Conservation (phyloP, 495 filamentous ascomycete genomes). For the Melanomma pulvis-pyrius region DNA sequence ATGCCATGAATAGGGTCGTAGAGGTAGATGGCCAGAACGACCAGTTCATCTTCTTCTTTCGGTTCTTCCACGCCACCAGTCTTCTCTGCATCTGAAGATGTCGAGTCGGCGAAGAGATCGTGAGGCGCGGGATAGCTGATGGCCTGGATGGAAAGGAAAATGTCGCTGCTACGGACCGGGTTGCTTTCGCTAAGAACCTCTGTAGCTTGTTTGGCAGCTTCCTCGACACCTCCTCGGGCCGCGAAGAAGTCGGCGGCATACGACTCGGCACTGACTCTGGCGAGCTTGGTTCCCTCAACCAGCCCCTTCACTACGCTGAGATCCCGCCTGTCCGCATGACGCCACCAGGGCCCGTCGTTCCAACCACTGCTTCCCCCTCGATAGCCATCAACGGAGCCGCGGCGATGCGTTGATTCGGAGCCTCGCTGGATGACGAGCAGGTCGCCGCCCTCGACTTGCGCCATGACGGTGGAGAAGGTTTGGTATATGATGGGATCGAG, state of each 20-base stretch:
- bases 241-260: slow-evolving; percentile 84
- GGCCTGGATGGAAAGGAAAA: slow-evolving; percentile 93
- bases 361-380: slow-evolving; percentile 59
- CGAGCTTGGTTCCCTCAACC: slow-evolving; percentile 85
- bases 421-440: slow-evolving; percentile 95
- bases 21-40: slow-evolving; percentile 87
- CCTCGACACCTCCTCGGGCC: slow-evolving; percentile 73
- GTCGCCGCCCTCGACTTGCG: slow-evolving; percentile 96
- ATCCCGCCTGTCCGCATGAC: slow-evolving; percentile 68
- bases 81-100: slow-evolving; percentile 50
- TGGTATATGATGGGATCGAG: slow-evolving; percentile 90
- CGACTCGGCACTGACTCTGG: slow-evolving; percentile 80
- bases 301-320: slow-evolving; percentile 80
- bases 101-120: slow-evolving; percentile 68
- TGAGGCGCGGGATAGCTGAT: slow-evolving; percentile 63
- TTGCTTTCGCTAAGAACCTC: slow-evolving; percentile 78
- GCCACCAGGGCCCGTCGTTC: slow-evolving; percentile 97
- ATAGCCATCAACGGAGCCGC: slow-evolving; percentile 62
- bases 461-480: slow-evolving; percentile 95
- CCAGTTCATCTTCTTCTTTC: slow-evolving; percentile 58
- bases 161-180: slow-evolving; percentile 86
- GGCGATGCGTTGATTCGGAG: slow-evolving; percentile 74
- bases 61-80: slow-evolving; percentile 56
- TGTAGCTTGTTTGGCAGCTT: slow-evolving; percentile 74
- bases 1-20: slow-evolving; percentile 93